These are phyloP conservation scores for Chondrostereum purpureum DNA, from an alignment of 1,284 basidiomycete genomes.

Conservation along the genomic window DNA sequence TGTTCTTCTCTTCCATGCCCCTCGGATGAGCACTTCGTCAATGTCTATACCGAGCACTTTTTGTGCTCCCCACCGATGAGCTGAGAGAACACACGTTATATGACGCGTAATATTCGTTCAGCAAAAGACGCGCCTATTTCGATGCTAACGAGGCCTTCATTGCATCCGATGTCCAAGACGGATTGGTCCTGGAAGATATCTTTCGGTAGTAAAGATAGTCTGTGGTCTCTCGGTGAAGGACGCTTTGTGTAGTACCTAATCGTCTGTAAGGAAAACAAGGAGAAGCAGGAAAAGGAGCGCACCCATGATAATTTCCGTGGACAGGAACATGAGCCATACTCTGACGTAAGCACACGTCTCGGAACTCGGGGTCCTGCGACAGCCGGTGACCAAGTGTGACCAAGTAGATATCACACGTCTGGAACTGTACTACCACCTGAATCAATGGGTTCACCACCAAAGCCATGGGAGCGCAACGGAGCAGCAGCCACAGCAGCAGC, in stretches of 20 bases:
- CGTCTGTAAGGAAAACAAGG: constrained; percentile 1
- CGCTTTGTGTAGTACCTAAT: constrained; percentile 72
- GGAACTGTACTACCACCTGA: constrained; percentile 7
- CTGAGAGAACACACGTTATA: constrained; percentile 27
- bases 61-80: constrained; percentile 53
- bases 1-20: constrained; percentile 64
- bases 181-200: constrained; percentile 45
- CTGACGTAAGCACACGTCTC: too few species aligned
- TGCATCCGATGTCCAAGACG: constrained; percentile 79
- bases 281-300: constrained; percentile 3
- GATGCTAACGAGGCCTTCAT: constrained; percentile 76
- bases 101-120: neutral
- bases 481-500: too few species aligned
- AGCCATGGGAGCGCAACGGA: constrained; percentile 74
- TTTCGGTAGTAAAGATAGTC: constrained; percentile 52
- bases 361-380: too few species aligned
- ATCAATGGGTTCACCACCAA: constrained; percentile 77
- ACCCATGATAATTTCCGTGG: constrained; percentile 67
- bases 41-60: constrained; percentile 77
- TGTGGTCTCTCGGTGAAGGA: constrained; percentile 47
- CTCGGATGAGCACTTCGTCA: constrained; percentile 61
- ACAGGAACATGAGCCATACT: constrained; percentile 26
- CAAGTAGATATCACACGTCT: neutral
- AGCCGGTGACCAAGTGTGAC: too few species aligned
- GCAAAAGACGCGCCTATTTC: constrained; percentile 55